A percentile compares a stretch with the other conserved stretches of the same genome.
Evolutionary conservation across 2,329 filamentous ascomycete species (phyloP).

Genomic region (Scedosporium dehoogii): DNA sequence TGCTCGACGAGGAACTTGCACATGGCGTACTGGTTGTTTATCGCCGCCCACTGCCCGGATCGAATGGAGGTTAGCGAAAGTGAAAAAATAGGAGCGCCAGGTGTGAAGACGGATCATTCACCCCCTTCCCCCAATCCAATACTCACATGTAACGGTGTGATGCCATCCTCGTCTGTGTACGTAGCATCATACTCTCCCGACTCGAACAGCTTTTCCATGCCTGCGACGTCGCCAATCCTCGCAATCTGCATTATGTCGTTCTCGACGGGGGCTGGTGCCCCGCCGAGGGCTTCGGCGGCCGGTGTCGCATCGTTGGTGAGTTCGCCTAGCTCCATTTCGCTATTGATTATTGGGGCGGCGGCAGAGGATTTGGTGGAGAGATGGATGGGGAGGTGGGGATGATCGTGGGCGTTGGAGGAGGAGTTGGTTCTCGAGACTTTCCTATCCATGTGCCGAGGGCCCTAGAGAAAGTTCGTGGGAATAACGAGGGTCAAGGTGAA

Average conservation of each 20-base stretch:
- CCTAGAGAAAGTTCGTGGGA: no score
- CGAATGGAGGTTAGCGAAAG: conserved; percentile 8
- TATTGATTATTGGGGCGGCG: conserved; percentile 46
- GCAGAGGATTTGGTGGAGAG: conserved; percentile 43
- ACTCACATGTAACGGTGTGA: conserved; percentile 87
- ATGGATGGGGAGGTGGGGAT: conserved; percentile 33
- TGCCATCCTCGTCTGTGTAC: conserved; percentile 82
- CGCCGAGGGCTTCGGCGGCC: conserved; percentile 16
- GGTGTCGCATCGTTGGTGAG: conserved; percentile 29
- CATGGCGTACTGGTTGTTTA: conserved; percentile 97
- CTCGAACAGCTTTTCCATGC: conserved; percentile 85
- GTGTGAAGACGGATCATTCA: background rate
- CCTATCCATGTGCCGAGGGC: background rate
- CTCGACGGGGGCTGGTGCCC: conserved; percentile 27
- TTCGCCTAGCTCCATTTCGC: conserved; percentile 45
- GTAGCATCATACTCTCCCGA: conserved; percentile 71
- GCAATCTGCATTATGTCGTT: conserved; percentile 95
- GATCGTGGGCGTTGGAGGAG: background rate
- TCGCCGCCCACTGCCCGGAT: conserved; percentile 75
- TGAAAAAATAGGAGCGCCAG: background rate
- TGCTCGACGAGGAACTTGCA: conserved; percentile 84
- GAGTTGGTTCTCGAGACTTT: background rate
- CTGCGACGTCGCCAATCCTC: conserved; percentile 72
- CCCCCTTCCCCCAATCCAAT: background rate
- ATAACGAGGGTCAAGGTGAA: no score